These are phyloP conservation scores for Populus euphratica DNA, from an alignment of 345 rosid genomes.

Conservation along the genomic window DNA sequence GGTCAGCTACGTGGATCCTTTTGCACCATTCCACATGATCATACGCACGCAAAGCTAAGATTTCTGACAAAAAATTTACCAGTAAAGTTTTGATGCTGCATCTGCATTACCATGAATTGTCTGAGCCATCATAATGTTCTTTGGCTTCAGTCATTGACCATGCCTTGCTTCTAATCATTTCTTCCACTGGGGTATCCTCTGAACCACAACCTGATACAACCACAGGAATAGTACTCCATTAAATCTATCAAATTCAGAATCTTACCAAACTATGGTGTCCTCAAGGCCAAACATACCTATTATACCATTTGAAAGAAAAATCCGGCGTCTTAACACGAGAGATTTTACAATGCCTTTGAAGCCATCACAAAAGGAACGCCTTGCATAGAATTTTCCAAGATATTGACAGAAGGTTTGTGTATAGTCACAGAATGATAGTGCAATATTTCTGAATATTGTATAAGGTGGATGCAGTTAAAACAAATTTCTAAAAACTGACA, in stretches of 20 bases:
- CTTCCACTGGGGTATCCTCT: conserved; percentile 88
- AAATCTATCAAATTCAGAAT: neutral
- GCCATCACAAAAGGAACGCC: neutral
- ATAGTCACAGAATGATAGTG: neutral
- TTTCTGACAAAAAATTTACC: neutral
- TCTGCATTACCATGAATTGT: neutral
- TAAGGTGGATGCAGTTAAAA: neutral
- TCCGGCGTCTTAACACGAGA: no score
- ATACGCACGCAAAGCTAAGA: neutral
- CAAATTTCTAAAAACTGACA: neutral
- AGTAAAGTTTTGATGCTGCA: neutral
- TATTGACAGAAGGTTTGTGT: neutral
- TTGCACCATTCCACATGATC: neutral
- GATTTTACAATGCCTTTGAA: neutral
- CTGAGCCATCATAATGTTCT: neutral
- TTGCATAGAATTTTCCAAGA: neutral
- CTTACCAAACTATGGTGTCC: neutral
- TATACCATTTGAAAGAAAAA: neutral
- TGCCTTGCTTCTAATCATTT: conserved; percentile 34
- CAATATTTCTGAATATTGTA: neutral
- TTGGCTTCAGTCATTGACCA: neutral
- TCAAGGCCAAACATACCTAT: no score
- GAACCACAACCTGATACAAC: conserved; percentile 64
- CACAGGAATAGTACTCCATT: neutral
- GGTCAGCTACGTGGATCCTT: neutral